phyloP scores from a whole-genome alignment of 2,329 filamentous ascomycete genomes.

The Teratosphaeria pseudoeucalypti region DNA sequence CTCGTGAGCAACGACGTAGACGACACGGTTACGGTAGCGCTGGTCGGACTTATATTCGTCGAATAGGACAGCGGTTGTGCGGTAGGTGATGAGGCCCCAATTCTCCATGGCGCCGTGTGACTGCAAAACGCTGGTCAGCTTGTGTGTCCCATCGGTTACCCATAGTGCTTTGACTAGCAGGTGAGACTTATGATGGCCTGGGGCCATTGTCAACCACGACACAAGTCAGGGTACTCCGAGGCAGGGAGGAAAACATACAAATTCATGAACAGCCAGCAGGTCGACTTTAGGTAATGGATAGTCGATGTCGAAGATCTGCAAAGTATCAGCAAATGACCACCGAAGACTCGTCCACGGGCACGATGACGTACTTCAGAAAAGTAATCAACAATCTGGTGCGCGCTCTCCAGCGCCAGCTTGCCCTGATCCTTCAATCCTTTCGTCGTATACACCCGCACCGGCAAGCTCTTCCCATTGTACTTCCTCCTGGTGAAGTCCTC shows the following conservation, averaged over 20 bases:
- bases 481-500: constrained; percentile 81
- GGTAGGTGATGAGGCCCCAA: constrained; percentile 91
- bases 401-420: constrained; percentile 78
- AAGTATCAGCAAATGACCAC: constrained; percentile 1
- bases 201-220: constrained; percentile 10
- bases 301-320: constrained; percentile 70
- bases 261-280: constrained; percentile 83
- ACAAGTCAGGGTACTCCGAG: not conserved
- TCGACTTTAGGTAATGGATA: constrained; percentile 91
- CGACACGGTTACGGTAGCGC: constrained; percentile 83
- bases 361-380: constrained; percentile 59
- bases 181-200: constrained; percentile 34
- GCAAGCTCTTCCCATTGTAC: constrained; percentile 84
- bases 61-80: constrained; percentile 86
- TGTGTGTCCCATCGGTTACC: not conserved
- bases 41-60: constrained; percentile 83
- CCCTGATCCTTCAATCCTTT: constrained; percentile 90
- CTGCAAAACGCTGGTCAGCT: constrained; percentile 37
- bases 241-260: constrained; percentile 46
- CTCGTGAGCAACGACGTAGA: constrained; percentile 97
- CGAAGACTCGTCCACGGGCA: not conserved
- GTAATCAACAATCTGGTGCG: constrained; percentile 87
- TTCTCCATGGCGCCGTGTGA: constrained; percentile 81
- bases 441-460: constrained; percentile 92
- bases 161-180: not conserved